Base-by-base conservation (phyloP, 352 stramenopile species). In the Lagenidium sp. region DNA sequence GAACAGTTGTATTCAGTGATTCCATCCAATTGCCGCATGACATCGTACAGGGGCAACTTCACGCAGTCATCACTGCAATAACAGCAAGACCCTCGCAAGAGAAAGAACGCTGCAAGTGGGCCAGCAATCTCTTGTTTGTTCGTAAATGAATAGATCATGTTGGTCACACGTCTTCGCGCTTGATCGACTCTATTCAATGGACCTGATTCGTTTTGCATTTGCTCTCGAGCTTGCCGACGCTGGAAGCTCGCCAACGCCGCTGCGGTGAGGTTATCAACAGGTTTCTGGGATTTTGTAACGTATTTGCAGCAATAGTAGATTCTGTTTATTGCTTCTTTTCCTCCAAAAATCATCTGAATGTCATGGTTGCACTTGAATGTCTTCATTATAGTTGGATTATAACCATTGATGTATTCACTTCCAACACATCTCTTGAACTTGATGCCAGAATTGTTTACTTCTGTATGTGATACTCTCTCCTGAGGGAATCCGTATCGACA, bases 251-350 rank as follows among this genome's bases (percentile, higher is more conserved):
- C 50, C 6, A 57, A 18, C 2, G 42, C 42, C 3, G 51, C 50
- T 8, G 50, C 50, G 12, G 42, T 42, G 11, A 23, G 32, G 13
- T 43, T 28, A 22, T 51, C 50, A 18, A 57, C 47, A 2, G 37
- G 30, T 4, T 36, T 32, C 20, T 57, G 50, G 2, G 50, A 11
- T 25, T 57, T 57, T 10, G 36, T 57, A 7, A 57, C 50, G 21
- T 57, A 57, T 28, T 57, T 57, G 36, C 41, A 47, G 37, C 42
- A 57, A 20, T 57, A 57, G 22, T 57, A 51, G 6, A 57, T 57
- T 6, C 37, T 7, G 26, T 53, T 41, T 4, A 38, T 41, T 5
- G 37, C 38, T 19, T 53, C 46, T 23, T 53, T 47, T 4, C 46
- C 46, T 22, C 46, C 38, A n/a, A 53, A 47, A 11, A 53, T 6